A percentile compares a stretch with the other conserved stretches of the same genome.
phyloP scores from a whole-genome alignment of 148 eudicot genomes.

The Silene latifolia region DNA sequence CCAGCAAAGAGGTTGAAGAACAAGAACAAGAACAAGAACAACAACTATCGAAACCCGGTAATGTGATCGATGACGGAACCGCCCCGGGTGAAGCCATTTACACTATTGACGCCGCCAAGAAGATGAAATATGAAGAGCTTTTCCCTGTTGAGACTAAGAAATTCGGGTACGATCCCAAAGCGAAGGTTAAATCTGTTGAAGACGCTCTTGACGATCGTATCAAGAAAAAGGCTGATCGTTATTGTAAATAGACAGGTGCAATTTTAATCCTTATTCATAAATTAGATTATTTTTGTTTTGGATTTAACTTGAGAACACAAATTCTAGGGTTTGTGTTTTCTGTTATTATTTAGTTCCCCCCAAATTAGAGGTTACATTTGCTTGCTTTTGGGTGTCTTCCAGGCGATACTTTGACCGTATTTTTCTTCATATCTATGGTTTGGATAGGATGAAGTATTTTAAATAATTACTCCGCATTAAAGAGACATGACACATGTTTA shows the following conservation, averaged over 20 bases:
- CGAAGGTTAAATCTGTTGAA: conserved; percentile 53
- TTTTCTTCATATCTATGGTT: too few species aligned
- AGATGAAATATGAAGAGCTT: conserved; percentile 79
- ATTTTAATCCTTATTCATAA: too few species aligned
- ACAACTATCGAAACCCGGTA: conserved; percentile 1
- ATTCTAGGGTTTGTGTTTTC: too few species aligned
- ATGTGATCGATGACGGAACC: conserved; percentile 11
- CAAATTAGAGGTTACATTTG: too few species aligned
- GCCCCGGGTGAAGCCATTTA: conserved; percentile 25
- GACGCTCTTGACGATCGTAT: conserved; percentile 87
- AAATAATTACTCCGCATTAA: too few species aligned
- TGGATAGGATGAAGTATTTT: too few species aligned
- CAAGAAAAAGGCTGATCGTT: conserved; percentile 97
- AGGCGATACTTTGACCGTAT: too few species aligned
- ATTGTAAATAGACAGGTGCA: conserved; percentile 37
- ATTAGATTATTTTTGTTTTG: too few species aligned
- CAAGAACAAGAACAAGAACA: conserved; percentile 1
- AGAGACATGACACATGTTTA: too few species aligned
- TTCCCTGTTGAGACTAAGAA: conserved; percentile 89
- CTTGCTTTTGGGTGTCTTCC: too few species aligned
- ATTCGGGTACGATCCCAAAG: conserved; percentile 70
- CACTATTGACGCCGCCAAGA: conserved; percentile 83
- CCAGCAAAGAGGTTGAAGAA: conserved; percentile 2
- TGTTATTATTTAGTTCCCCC: too few species aligned
- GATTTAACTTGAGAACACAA: too few species aligned